A percentile compares a stretch with the other conserved stretches of the same genome.
Conservation (phyloP, 2,329 filamentous ascomycete genomes). For the Lasiodiplodia sp. region DNA sequence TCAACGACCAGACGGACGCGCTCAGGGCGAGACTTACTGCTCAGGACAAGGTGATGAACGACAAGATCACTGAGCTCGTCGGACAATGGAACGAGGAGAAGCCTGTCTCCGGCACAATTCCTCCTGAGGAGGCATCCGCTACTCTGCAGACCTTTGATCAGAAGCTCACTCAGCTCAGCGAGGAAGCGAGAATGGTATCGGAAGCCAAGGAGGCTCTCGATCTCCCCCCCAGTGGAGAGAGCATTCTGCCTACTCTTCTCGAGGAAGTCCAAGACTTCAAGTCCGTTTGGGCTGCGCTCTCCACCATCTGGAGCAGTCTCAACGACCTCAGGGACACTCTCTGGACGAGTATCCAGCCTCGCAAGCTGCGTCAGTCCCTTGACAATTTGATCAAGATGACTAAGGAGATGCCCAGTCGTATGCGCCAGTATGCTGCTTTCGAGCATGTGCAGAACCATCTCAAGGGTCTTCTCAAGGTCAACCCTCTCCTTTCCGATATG, state of each 20-base stretch:
- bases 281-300: slow-evolving; percentile 95
- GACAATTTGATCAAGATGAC: slow-evolving; percentile 96
- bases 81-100: slow-evolving; percentile 95
- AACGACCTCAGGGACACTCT: slow-evolving; percentile 91
- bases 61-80: slow-evolving; percentile 86
- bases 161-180: slow-evolving; percentile 83
- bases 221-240: slow-evolving; percentile 79
- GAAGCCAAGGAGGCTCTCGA: slow-evolving; percentile 97
- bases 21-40: slow-evolving; percentile 92
- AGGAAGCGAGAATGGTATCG: slow-evolving; percentile 90
- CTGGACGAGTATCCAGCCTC: slow-evolving; percentile 94
- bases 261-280: slow-evolving; percentile 99
- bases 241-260: slow-evolving; percentile 81
- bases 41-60: slow-evolving; percentile 88
- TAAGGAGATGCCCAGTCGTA: slow-evolving; percentile 98
- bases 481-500: slow-evolving; percentile 83
- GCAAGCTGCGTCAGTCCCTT: slow-evolving; percentile 88
- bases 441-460: slow-evolving; percentile 95
- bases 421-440: slow-evolving; percentile 99
- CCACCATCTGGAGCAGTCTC: slow-evolving; percentile 94
- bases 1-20: slow-evolving; percentile 94
- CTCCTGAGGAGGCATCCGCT: slow-evolving; percentile 84
- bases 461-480: slow-evolving; percentile 88
- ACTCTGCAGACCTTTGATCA: slow-evolving; percentile 84
- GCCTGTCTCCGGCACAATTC: slow-evolving; percentile 92